Evolutionary conservation across 2,329 filamentous ascomycete species (phyloP), one percentile per base, ranked within the genome.

Genomic region (Pseudogymnoascus sp.): DNA sequence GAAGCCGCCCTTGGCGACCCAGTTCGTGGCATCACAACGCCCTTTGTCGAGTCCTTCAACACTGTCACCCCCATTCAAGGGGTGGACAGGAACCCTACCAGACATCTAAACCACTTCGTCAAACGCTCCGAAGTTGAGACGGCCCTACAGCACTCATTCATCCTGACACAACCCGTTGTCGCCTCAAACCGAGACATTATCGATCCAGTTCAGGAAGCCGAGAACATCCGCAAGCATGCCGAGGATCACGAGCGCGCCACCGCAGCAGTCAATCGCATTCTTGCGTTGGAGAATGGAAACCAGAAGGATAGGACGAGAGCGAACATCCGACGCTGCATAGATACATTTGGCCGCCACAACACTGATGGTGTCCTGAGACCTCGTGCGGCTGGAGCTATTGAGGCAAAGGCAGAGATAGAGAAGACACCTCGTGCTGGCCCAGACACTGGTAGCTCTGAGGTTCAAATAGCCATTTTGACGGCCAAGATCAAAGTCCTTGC

Each of bases 401-500:
- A 66, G 19, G 31, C 60, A 10, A 60, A 66, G 19, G 44, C 68
- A 6, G 68, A 70, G 5, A 64, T 68, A 62, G 72, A 70, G 59
- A 83, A 83, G 68, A 82, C 80, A 0, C 83, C 83, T 59, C 88
- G 96, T 33, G 86, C 87, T n/a, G 95, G 95, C 0, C 89, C 89
- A 4, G 95, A 99, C 74, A 99, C 93, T 0, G 95, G 95, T 37
- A 96, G 91, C 70, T 91, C 91, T 6, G 95, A 99, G 77, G 96
- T 99, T n/a, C 95, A 99, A 80, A 91, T 96, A 68, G 93, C 92
- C 53, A 96, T 99, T 70, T 77, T 99, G 74, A 99, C 95, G 2
- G 85, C 91, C 64, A 97, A 97, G 82, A 99, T 99, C 73, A 83
- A 91, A 67, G 87, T 88, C 23, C 75, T 99, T 60, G 88, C 89